Percentiles rank a stretch among this genome's conserved stretches.
Conservation (phyloP, 768 basidiomycete species). For the Amanita thiersii region DNA sequence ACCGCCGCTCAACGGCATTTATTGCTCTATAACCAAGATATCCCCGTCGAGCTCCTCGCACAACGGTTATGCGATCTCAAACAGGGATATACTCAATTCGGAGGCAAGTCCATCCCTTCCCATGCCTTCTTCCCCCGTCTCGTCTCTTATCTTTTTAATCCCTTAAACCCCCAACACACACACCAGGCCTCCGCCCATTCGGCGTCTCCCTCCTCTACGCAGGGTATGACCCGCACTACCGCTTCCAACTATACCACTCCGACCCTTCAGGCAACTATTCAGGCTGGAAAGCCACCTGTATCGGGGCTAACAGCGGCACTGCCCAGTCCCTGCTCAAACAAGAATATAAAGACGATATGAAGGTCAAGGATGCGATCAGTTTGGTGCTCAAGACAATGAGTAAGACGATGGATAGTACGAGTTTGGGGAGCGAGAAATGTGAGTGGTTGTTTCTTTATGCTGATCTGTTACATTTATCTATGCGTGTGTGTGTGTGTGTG, state of each 20-base stretch:
- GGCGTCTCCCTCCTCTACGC: constrained; percentile 96
- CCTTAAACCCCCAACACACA: neutral
- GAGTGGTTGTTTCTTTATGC: constrained; percentile 21
- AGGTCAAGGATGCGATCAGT: constrained; percentile 86
- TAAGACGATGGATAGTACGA: constrained; percentile 99
- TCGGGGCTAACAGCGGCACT: constrained; percentile 97
- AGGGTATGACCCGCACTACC: constrained; percentile 92
- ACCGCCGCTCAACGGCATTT: constrained; percentile 87
- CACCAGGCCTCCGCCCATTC: constrained; percentile 89
- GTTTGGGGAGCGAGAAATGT: constrained; percentile 94
- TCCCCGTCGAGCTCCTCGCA: constrained; percentile 93
- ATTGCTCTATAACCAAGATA: constrained; percentile 90
- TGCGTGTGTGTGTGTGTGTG: constrained; percentile 7
- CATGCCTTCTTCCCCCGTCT: neutral
- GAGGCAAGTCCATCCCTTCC: constrained; percentile 45
- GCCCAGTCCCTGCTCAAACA: constrained; percentile 94
- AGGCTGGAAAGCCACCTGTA: constrained; percentile 97
- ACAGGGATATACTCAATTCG: constrained; percentile 96
- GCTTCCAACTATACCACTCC: constrained; percentile 96
- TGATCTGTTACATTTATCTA: constrained; percentile 3
- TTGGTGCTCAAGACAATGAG: constrained; percentile 93
- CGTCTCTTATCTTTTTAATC: neutral
- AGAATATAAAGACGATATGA: constrained; percentile 95
- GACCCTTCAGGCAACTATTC: constrained; percentile 98
- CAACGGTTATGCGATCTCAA: constrained; percentile 95